These are phyloP conservation scores for Xenosphaeropsis pyriputrescens DNA, from an alignment of 2,329 filamentous ascomycete genomes.

Conservation along the genomic window DNA sequence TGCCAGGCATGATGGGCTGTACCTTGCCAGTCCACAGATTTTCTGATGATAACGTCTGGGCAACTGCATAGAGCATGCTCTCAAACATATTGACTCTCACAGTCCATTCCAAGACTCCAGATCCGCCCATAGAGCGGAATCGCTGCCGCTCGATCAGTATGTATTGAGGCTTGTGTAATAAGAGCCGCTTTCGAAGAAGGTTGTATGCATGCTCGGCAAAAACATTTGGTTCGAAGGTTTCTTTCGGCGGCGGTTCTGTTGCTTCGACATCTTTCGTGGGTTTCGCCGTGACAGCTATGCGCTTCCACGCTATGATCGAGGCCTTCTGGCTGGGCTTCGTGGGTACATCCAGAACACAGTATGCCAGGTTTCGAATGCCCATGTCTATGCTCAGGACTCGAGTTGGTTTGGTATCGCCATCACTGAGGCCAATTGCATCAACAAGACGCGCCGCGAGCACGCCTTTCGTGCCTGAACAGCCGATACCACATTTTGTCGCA, in stretches of 20 bases:
- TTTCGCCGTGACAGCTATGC: conserved; percentile 8
- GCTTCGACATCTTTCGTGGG: neutral
- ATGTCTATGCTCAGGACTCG: conserved; percentile 68
- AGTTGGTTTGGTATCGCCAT: conserved; percentile 6
- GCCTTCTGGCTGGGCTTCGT: conserved; percentile 13
- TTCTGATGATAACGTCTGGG: conserved; percentile 38
- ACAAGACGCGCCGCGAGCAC: conserved; percentile 35
- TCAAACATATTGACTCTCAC: conserved; percentile 71
- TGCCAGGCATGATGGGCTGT: conserved; percentile 33
- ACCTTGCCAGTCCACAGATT: conserved; percentile 28
- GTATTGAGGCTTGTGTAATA: conserved; percentile 43
- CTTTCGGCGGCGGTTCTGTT: conserved; percentile 11
- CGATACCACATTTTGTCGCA: conserved; percentile 43
- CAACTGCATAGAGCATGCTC: conserved; percentile 61
- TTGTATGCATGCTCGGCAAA: conserved; percentile 40
- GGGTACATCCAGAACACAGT: conserved; percentile 37
- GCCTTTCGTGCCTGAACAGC: conserved; percentile 42
- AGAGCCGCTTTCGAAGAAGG: conserved; percentile 28
- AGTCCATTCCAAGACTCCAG: conserved; percentile 68
- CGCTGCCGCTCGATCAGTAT: conserved; percentile 54
- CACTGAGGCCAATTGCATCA: conserved; percentile 16
- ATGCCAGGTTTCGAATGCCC: conserved; percentile 71
- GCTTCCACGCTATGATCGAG: conserved; percentile 14
- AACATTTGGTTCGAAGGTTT: conserved; percentile 34
- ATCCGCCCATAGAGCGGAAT: conserved; percentile 45